A percentile compares a stretch with the other conserved stretches of the same genome.
These are phyloP conservation scores for Tagetes patula DNA, from an alignment of 129 eudicot genomes.

Conservation along the genomic window DNA sequence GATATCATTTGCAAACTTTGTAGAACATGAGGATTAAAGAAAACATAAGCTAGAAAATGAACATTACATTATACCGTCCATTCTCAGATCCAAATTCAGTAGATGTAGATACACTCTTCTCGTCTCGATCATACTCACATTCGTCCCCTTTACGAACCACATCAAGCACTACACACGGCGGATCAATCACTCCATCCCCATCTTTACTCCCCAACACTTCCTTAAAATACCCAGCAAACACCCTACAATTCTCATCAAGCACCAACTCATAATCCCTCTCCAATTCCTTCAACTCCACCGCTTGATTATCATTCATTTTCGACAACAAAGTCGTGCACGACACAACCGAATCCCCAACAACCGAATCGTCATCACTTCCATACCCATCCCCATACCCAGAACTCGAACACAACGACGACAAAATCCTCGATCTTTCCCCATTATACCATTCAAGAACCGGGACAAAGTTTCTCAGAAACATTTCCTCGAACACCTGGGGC, in stretches of 20 bases:
- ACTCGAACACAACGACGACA: conserved; percentile 39
- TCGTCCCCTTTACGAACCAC: conserved; percentile 19
- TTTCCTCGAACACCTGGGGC: conserved; percentile 57
- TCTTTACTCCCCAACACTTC: conserved; percentile 49
- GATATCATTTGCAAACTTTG: background rate
- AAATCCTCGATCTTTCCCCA: conserved; percentile 46
- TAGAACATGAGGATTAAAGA: conserved; percentile 5
- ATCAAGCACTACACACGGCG: conserved; percentile 50
- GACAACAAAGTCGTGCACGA: conserved; percentile 47
- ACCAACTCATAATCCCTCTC: conserved; percentile 67
- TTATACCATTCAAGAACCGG: conserved; percentile 69
- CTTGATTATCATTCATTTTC: conserved; percentile 63
- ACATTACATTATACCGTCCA: conserved; percentile 91
- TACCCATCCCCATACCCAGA: conserved; percentile 43
- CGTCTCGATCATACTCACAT: conserved; percentile 27
- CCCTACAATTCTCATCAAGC: conserved; percentile 70
- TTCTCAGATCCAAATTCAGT: conserved; percentile 46
- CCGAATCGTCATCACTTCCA: conserved; percentile 54
- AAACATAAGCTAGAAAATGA: conserved; percentile 26
- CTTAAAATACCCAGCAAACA: conserved; percentile 56
- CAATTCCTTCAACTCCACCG: conserved; percentile 59
- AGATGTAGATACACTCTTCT: conserved; percentile 30
- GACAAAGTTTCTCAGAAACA: conserved; percentile 53
- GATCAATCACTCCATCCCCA: conserved; percentile 37
- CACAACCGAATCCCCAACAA: conserved; percentile 48